These are phyloP conservation scores for Rutstroemia sp. DNA, from an alignment of 2,329 filamentous ascomycete genomes.

Conservation along the genomic window DNA sequence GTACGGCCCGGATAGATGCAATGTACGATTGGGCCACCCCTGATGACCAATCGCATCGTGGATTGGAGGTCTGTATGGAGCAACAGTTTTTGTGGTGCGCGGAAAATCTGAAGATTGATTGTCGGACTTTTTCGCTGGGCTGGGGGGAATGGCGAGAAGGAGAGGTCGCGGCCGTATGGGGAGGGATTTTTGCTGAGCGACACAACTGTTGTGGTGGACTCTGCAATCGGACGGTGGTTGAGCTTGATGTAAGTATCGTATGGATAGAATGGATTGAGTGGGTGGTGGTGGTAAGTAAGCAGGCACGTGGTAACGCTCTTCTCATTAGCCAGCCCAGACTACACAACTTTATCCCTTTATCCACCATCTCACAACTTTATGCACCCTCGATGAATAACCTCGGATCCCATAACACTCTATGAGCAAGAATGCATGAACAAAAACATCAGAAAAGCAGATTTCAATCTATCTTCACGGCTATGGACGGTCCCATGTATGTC, in stretches of 20 bases:
- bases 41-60: not conserved
- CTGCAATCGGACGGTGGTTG: too few species aligned
- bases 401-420: too few species aligned
- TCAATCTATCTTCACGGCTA: not conserved
- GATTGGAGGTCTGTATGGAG: not conserved
- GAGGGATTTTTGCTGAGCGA: too few species aligned
- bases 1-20: not conserved
- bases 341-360: not conserved
- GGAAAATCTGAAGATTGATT: not conserved
- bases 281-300: too few species aligned
- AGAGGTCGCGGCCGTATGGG: too few species aligned
- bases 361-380: not conserved
- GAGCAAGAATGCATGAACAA: not conserved
- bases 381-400: not conserved
- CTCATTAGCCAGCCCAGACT: too few species aligned
- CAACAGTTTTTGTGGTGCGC: not conserved
- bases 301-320: too few species aligned
- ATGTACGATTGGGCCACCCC: not conserved
- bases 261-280: too few species aligned
- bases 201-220: too few species aligned
- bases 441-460: not conserved
- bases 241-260: too few species aligned
- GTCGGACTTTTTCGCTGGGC: too few species aligned
- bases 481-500: constrained; percentile 1
- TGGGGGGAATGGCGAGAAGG: too few species aligned